Evolutionary conservation across 208 protist genomes (phyloP), one percentile per base, ranked within the genome.

Genomic region (Crithidia sp.): DNA sequence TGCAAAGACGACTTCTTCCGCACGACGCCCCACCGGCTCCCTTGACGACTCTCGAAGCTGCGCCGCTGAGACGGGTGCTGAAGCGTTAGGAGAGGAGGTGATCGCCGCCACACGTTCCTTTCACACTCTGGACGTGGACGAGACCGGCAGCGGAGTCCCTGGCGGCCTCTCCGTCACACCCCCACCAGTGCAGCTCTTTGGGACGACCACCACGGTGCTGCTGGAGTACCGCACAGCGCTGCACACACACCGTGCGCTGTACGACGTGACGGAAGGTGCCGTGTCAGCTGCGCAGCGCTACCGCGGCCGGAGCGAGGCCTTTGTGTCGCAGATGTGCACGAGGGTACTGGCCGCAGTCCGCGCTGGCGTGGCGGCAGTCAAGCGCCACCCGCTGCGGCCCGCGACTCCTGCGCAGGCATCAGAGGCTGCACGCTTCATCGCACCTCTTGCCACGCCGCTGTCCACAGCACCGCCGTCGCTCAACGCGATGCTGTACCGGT

Each of bases 221-320:
- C 37, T 54, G 28, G 79, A 76, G 63, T 84, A 81, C 49, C 79
- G 67, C 44, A 45, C 36, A 10, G 79, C 79, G 5, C 66, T 80
- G 17, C 16, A 50, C 45, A 41, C 62, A 4, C 74, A 77, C n/a
- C 69, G 62, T n/a, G 14, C 57, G 3, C 66, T 84, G 53, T 74
- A 79, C 58, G 54, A 69, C 13, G 68, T 74, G 49, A 77, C 74
- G 8, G 67, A 79, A 0, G 70, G 74, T 2, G 63, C 74, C 53
- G 37, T 37, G 8, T 74, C 79, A 19, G 65, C 45, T 7, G 68
- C 79, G 17, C 74, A 80, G 68, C 77, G 74, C 53, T 56, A 71
- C n/a, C 68, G 72, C 14, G 74, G 58, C 10, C 19, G 52, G 17
- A 79, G 71, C 53, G 50, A 59, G 36, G 47, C 17, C 7, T 84